Percentiles rank a stretch among this genome's conserved stretches.
phyloP scores from a whole-genome alignment of 805 yeast genomes.

The Candida insectorum region DNA sequence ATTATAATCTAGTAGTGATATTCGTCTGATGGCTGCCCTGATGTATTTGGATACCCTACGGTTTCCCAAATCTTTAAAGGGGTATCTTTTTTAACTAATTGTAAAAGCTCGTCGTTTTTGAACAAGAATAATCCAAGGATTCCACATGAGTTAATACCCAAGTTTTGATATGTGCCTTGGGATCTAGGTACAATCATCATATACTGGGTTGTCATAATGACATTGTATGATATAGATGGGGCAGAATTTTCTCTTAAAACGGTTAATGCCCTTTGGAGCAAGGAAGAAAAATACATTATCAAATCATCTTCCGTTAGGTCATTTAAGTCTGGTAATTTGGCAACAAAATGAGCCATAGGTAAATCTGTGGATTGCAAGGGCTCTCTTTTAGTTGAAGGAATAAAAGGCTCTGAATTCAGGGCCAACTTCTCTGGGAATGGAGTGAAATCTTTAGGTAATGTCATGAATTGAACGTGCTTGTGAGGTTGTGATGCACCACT shows the following conservation, averaged over 20 bases:
- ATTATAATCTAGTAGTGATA: constrained; percentile 40
- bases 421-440: constrained; percentile 53
- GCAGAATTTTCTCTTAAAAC: constrained; percentile 52
- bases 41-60: constrained; percentile 64
- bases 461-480: constrained; percentile 85
- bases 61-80: constrained; percentile 53
- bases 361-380: constrained; percentile 61
- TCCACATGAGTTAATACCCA: constrained; percentile 80
- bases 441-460: constrained; percentile 55
- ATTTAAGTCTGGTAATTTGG: constrained; percentile 48
- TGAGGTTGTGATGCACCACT: constrained; percentile 96
- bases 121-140: constrained; percentile 75
- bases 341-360: constrained; percentile 79
- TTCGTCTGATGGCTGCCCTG: constrained; percentile 56
- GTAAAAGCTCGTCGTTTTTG: constrained; percentile 56
- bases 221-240: constrained; percentile 66
- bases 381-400: constrained; percentile 49
- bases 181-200: constrained; percentile 85
- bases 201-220: constrained; percentile 78
- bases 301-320: constrained; percentile 52
- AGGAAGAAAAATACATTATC: constrained; percentile 65
- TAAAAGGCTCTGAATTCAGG: constrained; percentile 45
- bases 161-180: constrained; percentile 46
- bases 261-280: constrained; percentile 70
- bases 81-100: constrained; percentile 46